Base-by-base conservation (phyloP, 306 rosid genomes). In the Castanea mollissima region DNA sequence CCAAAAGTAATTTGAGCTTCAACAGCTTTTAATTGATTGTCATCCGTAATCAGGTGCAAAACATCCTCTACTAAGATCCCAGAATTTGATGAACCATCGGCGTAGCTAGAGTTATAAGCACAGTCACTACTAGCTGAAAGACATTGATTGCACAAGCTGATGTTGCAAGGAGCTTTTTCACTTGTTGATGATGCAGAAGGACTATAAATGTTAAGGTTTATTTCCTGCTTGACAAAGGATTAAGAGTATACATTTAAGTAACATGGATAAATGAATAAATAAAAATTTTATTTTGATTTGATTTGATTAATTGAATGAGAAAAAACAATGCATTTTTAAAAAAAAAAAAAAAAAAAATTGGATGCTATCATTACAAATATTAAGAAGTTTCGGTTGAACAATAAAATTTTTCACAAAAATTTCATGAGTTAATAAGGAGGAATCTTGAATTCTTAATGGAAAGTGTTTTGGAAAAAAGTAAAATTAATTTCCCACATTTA, bases 141-240 rank as follows among this genome's bases (percentile, higher is more conserved):
- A 74, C 99, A 96, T 63, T 44, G 85, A 54, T 14, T 78, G 57
- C 99, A 96, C 25, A 87, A 78, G 69, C 85, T 75, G 92, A 79
- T 75, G 92, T 86, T 85, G 90, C 99, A 96, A 8, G 76, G 55
- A 73, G 90, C 88, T 52, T 23, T 74, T 74, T 84, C 67, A 85
- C 99, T 90, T 16, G 96, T 91, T 41, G 93, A 78, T 54, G 98
- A 96, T 4, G 8, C 76, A 58, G 79, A 76, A n/a, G 87, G 84
- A 69, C 89, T 89, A 85, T 93, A 96, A 83, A 90, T 89, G 54
- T 78, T 91, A 49, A 96, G 81, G 25, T 73, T 54, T 62, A 81
- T 0, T 34, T 0, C 60, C 96, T 88, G 92, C 38, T 76, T 76
- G 32, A 76, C 65, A 16, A 76, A 87, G 67, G 38, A 73, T 68